Percentiles rank a stretch among this genome's conserved stretches.
Conservation (phyloP, 169 alveolate species). For the Pseudocohnilembus persalinus region DNA sequence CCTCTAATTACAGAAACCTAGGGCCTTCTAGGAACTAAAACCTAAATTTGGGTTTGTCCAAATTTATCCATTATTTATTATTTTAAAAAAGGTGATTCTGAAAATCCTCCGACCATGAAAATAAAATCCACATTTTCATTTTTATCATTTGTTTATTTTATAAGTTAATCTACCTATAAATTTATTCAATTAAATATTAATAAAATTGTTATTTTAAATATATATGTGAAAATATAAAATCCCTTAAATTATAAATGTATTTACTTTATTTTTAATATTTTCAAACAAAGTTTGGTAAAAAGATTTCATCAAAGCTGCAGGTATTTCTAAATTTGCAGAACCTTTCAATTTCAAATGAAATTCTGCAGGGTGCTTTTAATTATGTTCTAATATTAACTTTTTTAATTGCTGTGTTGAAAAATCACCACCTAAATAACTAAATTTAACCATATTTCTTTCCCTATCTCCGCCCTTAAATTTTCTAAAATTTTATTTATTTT, state of each 20-base stretch:
- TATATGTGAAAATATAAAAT: neutral
- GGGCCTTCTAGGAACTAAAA: slow-evolving; percentile 87
- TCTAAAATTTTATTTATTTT: slow-evolving; percentile 10
- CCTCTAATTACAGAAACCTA: slow-evolving; percentile 88
- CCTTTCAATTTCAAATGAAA: slow-evolving; percentile 77
- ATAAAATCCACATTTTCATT: slow-evolving; percentile 77
- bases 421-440: slow-evolving; percentile 84
- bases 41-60: slow-evolving; percentile 70
- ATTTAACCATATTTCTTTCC: slow-evolving; percentile 78
- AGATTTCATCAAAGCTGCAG: slow-evolving; percentile 79
- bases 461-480: slow-evolving; percentile 81
- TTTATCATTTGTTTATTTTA: slow-evolving; percentile 70
- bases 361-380: slow-evolving; percentile 63
- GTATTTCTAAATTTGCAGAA: slow-evolving; percentile 75
- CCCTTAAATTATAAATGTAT: neutral
- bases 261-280: slow-evolving; percentile 80
- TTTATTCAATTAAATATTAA: neutral
- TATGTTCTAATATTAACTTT: slow-evolving; percentile 68
- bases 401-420: slow-evolving; percentile 61
- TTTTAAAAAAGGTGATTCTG: slow-evolving; percentile 86
- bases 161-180: slow-evolving; percentile 48
- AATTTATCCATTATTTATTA: slow-evolving; percentile 77
- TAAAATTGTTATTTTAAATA: neutral
- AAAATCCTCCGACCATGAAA: slow-evolving; percentile 91
- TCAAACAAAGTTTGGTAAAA: slow-evolving; percentile 82